phyloP scores from a whole-genome alignment of 352 stramenopile genomes.

The Pythium phragmitis region DNA sequence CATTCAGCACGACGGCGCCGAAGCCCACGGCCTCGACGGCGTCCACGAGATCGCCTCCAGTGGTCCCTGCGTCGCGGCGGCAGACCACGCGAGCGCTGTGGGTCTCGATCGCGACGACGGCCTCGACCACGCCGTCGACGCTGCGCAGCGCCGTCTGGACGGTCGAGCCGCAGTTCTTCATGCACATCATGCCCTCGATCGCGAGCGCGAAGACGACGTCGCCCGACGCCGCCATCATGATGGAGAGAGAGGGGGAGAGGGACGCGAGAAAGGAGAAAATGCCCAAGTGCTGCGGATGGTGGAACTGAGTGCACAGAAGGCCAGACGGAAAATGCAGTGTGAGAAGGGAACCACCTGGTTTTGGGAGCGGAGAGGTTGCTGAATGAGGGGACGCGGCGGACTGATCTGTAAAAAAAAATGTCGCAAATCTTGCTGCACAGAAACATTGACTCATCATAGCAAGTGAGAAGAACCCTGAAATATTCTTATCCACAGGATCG shows the following conservation, averaged over 20 bases:
- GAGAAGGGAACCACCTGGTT: slow-evolving; percentile 23
- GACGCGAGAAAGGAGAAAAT: neutral
- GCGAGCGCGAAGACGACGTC: slow-evolving; percentile 52
- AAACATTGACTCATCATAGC: too few species aligned
- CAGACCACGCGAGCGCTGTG: slow-evolving; percentile 64
- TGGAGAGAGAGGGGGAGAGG: neutral
- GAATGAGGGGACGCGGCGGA: slow-evolving; percentile 14
- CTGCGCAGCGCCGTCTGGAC: slow-evolving; percentile 72
- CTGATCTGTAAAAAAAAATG: neutral
- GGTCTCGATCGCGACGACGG: slow-evolving; percentile 61
- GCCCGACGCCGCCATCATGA: slow-evolving; percentile 18
- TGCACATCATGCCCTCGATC: slow-evolving; percentile 94
- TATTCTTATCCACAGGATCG: slow-evolving; percentile 5
- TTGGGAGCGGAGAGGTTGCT: slow-evolving; percentile 7
- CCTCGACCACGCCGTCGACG: slow-evolving; percentile 68
- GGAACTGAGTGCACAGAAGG: neutral
- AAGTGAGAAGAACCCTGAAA: neutral
- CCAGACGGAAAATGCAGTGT: neutral
- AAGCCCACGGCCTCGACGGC: slow-evolving; percentile 82
- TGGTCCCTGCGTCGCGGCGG: slow-evolving; percentile 34
- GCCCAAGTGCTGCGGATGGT: too few species aligned
- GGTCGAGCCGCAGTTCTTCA: slow-evolving; percentile 94
- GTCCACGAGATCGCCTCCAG: slow-evolving; percentile 55
- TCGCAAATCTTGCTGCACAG: too few species aligned
- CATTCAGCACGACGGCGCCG: slow-evolving; percentile 45